These are phyloP conservation scores for Blastobotrys niveus DNA, from an alignment of 1,139 yeast species.

Conservation along the genomic window DNA sequence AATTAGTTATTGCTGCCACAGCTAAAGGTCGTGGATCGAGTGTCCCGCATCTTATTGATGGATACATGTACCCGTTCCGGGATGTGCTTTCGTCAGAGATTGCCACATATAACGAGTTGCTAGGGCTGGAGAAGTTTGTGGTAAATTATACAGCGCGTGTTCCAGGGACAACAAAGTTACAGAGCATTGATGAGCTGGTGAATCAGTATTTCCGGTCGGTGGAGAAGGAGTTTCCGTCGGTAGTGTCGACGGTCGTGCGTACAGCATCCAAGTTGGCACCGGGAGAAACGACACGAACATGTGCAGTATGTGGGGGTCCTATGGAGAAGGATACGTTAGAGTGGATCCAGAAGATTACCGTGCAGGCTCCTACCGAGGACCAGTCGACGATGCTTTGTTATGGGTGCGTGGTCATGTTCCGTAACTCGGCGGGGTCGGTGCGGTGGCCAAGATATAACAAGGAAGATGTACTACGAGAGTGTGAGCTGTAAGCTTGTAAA, in stretches of 20 bases:
- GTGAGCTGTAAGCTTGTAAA: constrained; percentile 11
- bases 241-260: constrained; percentile 87
- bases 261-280: constrained; percentile 69
- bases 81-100: constrained; percentile 69
- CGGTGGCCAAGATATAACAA: constrained; percentile 22
- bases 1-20: constrained; percentile 67
- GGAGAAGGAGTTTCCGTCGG: constrained; percentile 81
- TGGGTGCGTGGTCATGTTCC: constrained; percentile 65
- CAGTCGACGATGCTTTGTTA: constrained; percentile 47
- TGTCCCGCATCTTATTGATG: constrained; percentile 49
- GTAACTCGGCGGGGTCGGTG: constrained; percentile 20
- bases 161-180: constrained; percentile 47
- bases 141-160: constrained; percentile 18
- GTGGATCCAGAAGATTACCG: constrained; percentile 76
- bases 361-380: constrained; percentile 45
- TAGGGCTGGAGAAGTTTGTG: constrained; percentile 30
- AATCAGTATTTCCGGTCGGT: constrained; percentile 65
- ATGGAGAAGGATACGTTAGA: constrained; percentile 46
- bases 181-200: constrained; percentile 77
- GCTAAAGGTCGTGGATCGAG: constrained; percentile 87
- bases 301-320: constrained; percentile 30
- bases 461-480: constrained; percentile 22
- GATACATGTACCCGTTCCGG: constrained; percentile 54
- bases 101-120: constrained; percentile 44
- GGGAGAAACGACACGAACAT: constrained; percentile 18